phyloP scores from a whole-genome alignment of 2,329 filamentous ascomycete genomes.

The Dactylella cylindrospora region DNA sequence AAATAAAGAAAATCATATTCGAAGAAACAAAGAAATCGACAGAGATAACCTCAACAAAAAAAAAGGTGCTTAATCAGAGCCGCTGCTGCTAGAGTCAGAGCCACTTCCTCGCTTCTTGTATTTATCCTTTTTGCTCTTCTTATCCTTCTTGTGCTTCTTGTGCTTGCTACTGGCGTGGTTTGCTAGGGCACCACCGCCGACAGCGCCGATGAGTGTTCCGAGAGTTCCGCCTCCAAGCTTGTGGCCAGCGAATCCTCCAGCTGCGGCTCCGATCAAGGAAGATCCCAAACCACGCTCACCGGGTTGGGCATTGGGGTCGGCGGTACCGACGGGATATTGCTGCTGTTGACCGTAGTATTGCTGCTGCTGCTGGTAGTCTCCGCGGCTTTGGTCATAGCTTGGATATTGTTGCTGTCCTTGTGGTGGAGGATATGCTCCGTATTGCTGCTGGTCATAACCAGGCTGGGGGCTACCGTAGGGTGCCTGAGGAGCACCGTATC shows the following conservation, averaged over 20 bases:
- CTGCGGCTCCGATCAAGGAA: constrained; percentile 59
- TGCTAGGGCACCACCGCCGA: constrained; percentile 61
- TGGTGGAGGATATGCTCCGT: background rate
- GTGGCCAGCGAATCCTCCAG: constrained; percentile 60
- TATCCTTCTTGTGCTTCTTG: constrained; percentile 46
- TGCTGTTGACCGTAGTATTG: constrained; percentile 7
- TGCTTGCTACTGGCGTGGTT: constrained; percentile 58
- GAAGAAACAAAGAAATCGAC: background rate
- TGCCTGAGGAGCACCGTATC: background rate
- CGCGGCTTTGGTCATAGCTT: no score
- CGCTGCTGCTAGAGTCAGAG: constrained; percentile 2
- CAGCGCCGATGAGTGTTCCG: constrained; percentile 58
- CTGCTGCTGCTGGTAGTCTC: constrained; percentile 7
- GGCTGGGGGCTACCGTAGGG: constrained; percentile 3
- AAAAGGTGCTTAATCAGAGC: constrained; percentile 17
- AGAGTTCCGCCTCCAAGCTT: constrained; percentile 59
- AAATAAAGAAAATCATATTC: background rate
- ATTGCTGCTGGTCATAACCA: constrained; percentile 26
- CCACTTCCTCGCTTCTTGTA: constrained; percentile 50
- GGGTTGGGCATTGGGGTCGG: constrained; percentile 26
- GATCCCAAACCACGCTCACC: constrained; percentile 63
- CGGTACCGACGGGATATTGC: background rate
- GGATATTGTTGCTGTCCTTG: no score
- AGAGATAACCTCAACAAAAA: no score
- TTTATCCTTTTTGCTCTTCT: constrained; percentile 45